Evolutionary conservation across 2,329 filamentous ascomycete genomes (phyloP), one percentile per base, ranked within the genome.

Genomic region (Graphilbum fragrans): DNA sequence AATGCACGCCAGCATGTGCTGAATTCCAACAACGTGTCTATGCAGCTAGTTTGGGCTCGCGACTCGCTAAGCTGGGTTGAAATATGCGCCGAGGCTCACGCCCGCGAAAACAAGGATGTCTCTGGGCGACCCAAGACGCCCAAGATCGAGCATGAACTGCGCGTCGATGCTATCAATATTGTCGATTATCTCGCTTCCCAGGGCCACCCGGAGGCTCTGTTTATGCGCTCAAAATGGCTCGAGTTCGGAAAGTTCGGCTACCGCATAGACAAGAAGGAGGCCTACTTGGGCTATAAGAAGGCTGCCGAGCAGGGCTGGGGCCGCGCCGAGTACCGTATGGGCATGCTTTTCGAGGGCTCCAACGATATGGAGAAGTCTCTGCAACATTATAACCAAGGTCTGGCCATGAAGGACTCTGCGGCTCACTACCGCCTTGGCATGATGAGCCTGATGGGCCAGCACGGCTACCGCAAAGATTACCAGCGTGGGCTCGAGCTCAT

Each of bases 231-330:
- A 45, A 95, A 94, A 72, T 98, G 92, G 92, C 70, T 94, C 39
- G 92, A 98, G 58, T 98, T 96, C 69, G 92, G 92, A 52, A 94
- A 94, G 57, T 96, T 95, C 56, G 87, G 86, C 32, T 79, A 82
- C 59, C 78, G 87, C 22, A 71, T 87, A 45, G 92, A 98, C 66
- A 94, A 94, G 65, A 88, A 90, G 54, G 90, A 95, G 63, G 90
- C 92, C 8, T 96, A 93, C 58, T 65, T 79, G 46, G 84, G 82
- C 53, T 98, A 96, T 63, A 78, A 80, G 47, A 72, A 81, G 53
- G 85, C 92, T n/a, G 52, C 86, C 23, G 82, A 88, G 52, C 80
- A 85, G 52, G 86, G 86, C 44, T 94, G 88, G 62, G 77, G 82
- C 19, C 74, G 92, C 52, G 88, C 92, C 18, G 86, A 96, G 60